Conservation (phyloP, 805 yeast genomes). For the Sugiyamaella lignohabitans region DNA sequence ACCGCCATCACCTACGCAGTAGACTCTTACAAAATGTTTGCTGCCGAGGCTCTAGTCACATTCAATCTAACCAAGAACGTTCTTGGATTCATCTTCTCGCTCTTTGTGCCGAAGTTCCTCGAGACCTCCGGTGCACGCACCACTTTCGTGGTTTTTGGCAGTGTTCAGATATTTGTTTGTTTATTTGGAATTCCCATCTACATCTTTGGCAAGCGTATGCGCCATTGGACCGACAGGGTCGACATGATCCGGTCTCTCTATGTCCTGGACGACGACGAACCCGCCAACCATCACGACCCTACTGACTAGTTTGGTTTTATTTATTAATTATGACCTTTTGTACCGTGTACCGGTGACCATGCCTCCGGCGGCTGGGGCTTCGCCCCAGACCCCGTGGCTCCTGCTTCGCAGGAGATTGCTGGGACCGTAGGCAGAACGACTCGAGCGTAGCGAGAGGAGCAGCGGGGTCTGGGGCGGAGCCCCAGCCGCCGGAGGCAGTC, state of each 20-base stretch:
- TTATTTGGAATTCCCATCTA: slow-evolving; percentile 46
- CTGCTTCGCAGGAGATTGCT: too few species aligned
- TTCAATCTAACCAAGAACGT: slow-evolving; percentile 50
- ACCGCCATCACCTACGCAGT: slow-evolving; percentile 55
- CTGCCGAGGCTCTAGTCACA: slow-evolving; percentile 53
- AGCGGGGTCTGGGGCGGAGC: neutral
- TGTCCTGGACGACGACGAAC: slow-evolving; percentile 26
- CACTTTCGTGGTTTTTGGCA: slow-evolving; percentile 48
- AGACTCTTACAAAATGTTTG: slow-evolving; percentile 50
- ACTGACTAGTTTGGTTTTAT: neutral
- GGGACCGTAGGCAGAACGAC: too few species aligned
- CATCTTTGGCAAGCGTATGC: slow-evolving; percentile 45
- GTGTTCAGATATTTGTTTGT: slow-evolving; percentile 44
- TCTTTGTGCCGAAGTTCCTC: slow-evolving; percentile 47
- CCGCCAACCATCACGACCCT: neutral
- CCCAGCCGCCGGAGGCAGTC: neutral
- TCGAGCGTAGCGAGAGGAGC: neutral
- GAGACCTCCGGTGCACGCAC: slow-evolving; percentile 38
- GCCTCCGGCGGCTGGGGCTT: too few species aligned
- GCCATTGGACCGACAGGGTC: slow-evolving; percentile 47
- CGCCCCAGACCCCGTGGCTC: too few species aligned
- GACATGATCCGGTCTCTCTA: slow-evolving; percentile 39
- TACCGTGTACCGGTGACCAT: too few species aligned
- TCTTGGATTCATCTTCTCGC: slow-evolving; percentile 49
- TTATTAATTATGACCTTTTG: too few species aligned